Percentiles rank a stretch among this genome's conserved stretches.
These are phyloP conservation scores for Streptanthus diversifolius DNA, from an alignment of 345 rosid species.

Conservation along the genomic window DNA sequence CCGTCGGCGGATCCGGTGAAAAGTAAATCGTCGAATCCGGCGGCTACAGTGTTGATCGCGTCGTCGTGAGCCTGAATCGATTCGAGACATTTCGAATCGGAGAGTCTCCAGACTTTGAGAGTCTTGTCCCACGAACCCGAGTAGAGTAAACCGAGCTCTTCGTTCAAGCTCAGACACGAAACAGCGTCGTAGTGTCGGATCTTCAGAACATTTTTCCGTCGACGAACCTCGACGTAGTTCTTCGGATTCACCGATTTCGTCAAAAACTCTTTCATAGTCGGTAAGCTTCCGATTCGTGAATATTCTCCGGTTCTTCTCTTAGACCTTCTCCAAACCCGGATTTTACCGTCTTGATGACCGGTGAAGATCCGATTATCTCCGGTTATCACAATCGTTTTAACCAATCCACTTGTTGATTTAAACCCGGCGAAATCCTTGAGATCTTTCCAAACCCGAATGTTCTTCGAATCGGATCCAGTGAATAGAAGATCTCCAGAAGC, in stretches of 20 bases:
- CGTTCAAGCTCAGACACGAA: conserved; percentile 54
- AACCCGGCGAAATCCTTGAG: conserved; percentile 54
- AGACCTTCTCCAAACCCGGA: conserved; percentile 57
- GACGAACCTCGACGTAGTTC: conserved; percentile 57
- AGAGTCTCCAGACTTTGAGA: conserved; percentile 54
- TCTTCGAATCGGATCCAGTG: conserved; percentile 70
- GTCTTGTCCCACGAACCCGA: conserved; percentile 74
- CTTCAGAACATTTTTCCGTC: conserved; percentile 45
- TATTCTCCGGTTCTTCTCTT: conserved; percentile 34
- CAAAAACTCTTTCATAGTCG: conserved; percentile 45
- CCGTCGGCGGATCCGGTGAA: conserved; percentile 79
- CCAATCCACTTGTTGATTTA: conserved; percentile 58
- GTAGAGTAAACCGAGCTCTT: conserved; percentile 51
- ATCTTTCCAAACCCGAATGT: conserved; percentile 68
- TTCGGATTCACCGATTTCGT: conserved; percentile 53
- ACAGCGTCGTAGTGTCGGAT: conserved; percentile 63
- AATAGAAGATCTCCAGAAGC: conserved; percentile 52
- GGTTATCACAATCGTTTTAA: conserved; percentile 43
- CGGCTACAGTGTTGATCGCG: conserved; percentile 53
- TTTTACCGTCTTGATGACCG: conserved; percentile 71
- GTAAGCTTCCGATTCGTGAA: conserved; percentile 50
- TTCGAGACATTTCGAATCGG: conserved; percentile 56
- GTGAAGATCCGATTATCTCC: conserved; percentile 50
- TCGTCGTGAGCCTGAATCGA: conserved; percentile 63
- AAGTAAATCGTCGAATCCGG: conserved; percentile 44